A percentile compares a stretch with the other conserved stretches of the same genome.
Evolutionary conservation across 164 flowering plant species (phyloP).

Genomic region (Amborella trichopoda): DNA sequence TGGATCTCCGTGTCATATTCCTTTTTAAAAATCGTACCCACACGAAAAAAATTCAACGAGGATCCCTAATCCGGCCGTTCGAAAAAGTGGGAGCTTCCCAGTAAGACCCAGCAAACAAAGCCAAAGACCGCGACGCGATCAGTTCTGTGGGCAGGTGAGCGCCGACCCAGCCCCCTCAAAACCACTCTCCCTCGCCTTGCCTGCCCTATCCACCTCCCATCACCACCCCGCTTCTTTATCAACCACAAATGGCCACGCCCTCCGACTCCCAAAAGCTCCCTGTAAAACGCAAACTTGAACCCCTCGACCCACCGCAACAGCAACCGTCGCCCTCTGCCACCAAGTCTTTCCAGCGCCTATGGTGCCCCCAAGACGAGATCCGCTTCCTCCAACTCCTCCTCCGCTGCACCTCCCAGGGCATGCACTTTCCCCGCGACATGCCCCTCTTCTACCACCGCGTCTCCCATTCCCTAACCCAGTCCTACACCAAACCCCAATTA

Average conservation of each 20-base stretch:
- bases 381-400: slow-evolving; percentile 53
- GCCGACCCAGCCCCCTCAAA: too few relatives aligned
- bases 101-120: too few relatives aligned
- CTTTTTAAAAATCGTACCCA: too few relatives aligned
- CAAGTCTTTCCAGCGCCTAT: slow-evolving; percentile 54
- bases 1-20: too few relatives aligned
- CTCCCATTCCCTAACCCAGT: slow-evolving; percentile 35
- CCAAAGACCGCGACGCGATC: too few relatives aligned
- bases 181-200: too few relatives aligned
- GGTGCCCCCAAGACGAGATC: slow-evolving; percentile 60
- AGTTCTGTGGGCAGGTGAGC: too few relatives aligned
- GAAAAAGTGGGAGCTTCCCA: too few relatives aligned
- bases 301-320: slow-evolving; percentile 6
- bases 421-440: slow-evolving; percentile 46
- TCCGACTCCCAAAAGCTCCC: slow-evolving; percentile 50
- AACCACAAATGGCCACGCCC: neutral
- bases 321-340: slow-evolving; percentile 17
- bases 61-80: too few relatives aligned
- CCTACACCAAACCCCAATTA: slow-evolving; percentile 56
- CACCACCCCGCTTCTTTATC: neutral
- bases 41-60: too few relatives aligned
- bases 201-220: neutral
- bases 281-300: slow-evolving; percentile 44
- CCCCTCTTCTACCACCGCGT: slow-evolving; percentile 36
- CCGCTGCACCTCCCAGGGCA: slow-evolving; percentile 20